Conservation (phyloP, 1,139 yeast species). For the Magnusiomyces ingens region DNA sequence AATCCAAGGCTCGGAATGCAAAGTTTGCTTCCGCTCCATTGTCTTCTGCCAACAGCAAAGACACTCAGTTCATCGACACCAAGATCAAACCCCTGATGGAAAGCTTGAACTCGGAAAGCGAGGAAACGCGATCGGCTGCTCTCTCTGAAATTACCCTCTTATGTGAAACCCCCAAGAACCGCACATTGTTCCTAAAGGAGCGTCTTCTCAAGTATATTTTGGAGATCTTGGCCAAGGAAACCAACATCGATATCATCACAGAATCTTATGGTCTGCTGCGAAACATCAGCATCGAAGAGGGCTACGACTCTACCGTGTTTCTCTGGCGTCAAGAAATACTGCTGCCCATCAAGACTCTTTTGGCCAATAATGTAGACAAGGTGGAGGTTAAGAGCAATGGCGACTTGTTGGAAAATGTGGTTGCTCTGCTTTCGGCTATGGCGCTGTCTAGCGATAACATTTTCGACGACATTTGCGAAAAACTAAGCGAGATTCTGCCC, state of each 20-base stretch:
- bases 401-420: conserved; percentile 66
- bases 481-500: conserved; percentile 32
- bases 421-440: conserved; percentile 62
- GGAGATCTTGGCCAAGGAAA: conserved; percentile 59
- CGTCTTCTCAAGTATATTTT: conserved; percentile 56
- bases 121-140: conserved; percentile 75
- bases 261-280: conserved; percentile 77
- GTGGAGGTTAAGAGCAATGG: conserved; percentile 38
- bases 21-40: no score
- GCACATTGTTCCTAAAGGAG: conserved; percentile 62
- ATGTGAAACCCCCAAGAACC: conserved; percentile 59
- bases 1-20: no score
- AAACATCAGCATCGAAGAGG: conserved; percentile 77
- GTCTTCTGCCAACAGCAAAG: conserved; percentile 32
- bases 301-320: conserved; percentile 71
- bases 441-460: conserved; percentile 60
- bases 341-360: conserved; percentile 7
- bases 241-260: conserved; percentile 65
- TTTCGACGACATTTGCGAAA: conserved; percentile 42
- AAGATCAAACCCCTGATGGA: conserved; percentile 63
- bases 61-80: conserved; percentile 44
- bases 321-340: conserved; percentile 68
- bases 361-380: conserved; percentile 9
- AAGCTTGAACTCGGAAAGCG: conserved; percentile 53
- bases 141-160: conserved; percentile 64